Percentiles rank a stretch among this genome's conserved stretches.
phyloP scores from a whole-genome alignment of 2,329 filamentous ascomycete genomes.

The Chaetomiaceae sp. region DNA sequence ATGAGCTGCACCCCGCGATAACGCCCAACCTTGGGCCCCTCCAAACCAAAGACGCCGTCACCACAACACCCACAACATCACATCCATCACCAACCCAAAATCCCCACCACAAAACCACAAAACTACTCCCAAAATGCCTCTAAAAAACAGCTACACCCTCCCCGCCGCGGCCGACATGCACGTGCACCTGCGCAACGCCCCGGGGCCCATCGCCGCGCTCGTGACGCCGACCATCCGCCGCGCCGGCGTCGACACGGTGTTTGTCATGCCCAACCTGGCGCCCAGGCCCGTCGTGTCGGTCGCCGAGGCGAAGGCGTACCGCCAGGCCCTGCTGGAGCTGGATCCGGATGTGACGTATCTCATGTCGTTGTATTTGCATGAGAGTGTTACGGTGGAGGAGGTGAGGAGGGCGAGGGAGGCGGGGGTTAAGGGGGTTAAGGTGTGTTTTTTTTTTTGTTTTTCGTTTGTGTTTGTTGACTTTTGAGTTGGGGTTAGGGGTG shows the following conservation, averaged over 20 bases:
- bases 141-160: constrained; percentile 40
- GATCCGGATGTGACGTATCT: constrained; percentile 60
- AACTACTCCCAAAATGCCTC: constrained; percentile 30
- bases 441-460: constrained; percentile 1
- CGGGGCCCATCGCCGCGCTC: constrained; percentile 51
- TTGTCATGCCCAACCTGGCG: constrained; percentile 58
- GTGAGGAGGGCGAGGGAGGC: constrained; percentile 67
- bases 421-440: constrained; percentile 67
- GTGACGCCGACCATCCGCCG: constrained; percentile 46
- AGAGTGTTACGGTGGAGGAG: constrained; percentile 21
- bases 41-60: too few relatives aligned
- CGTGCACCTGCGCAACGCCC: constrained; percentile 64
- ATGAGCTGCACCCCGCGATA: background rate
- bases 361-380: constrained; percentile 58
- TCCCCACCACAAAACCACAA: background rate
- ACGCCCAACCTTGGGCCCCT: background rate
- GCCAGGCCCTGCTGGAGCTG: constrained; percentile 52
- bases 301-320: constrained; percentile 59
- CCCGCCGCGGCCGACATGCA: constrained; percentile 62
- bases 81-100: background rate
- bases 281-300: constrained; percentile 55
- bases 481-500: background rate
- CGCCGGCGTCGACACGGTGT: constrained; percentile 60
- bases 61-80: too few relatives aligned
- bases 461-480: background rate